Evolutionary conservation across 352 stramenopile genomes (phyloP), one percentile per base, ranked within the genome.

Genomic region (Phytophthora cryptogea): DNA sequence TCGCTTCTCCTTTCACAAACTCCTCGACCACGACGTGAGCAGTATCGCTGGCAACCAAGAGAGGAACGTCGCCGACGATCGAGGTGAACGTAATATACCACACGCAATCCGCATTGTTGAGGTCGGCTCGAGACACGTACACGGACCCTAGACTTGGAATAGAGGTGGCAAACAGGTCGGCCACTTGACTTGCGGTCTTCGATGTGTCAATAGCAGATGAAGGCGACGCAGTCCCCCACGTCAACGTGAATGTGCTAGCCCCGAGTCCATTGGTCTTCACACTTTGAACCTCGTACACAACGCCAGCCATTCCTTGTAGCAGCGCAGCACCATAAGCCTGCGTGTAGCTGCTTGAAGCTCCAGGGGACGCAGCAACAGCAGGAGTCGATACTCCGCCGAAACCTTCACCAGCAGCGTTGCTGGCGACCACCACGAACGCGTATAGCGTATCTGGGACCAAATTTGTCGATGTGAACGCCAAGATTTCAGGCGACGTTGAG

Each of bases 211-310:
- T 86, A 1, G 68, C 55, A 7, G 63, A 68, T 4, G 89, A 80
- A 0, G 66, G 44, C 1, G 67, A 56, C 3, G 53, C 57, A 26
- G 68, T 66, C 17, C 59, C 65, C 68, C 79, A 88, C 3, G 52
- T 63, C 10, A 96, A 45, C 7, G 70, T 81, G 51, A 96, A 92
- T 5, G 59, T 63, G 5, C 54, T 83, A 0, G 68, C 16, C 0
- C 43, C 70, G 1, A 88, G 41, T 5, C 47, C 57, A 8, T 17
- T 76, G 0, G 89, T 90, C 17, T 65, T 80, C 11, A 99, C 73
- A 13, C 80, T 96, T 73, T 99, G 96, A 31, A 98, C 90, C 74
- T 99, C 97, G 51, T 97, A 97, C 20, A 99, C 92, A 30, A 96
- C 80, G 4, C 96, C 95, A 10, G 95, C 88, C 69, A 98, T 98